Base-by-base conservation (phyloP, 1,284 basidiomycete genomes). In the Pseudozyma hubeiensis region DNA sequence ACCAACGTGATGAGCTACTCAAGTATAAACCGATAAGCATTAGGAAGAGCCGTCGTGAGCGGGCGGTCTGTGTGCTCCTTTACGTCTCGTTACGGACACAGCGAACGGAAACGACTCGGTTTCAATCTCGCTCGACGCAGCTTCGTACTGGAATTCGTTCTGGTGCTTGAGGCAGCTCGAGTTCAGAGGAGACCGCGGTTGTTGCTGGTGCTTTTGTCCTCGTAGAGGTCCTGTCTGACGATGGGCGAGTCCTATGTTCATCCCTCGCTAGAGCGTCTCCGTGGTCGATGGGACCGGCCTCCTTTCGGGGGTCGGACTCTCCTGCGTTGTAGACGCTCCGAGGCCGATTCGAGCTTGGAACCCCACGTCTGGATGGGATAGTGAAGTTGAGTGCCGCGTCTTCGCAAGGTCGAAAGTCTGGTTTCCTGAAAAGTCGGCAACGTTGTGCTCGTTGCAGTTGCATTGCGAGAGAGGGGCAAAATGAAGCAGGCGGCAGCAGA, bases 41-140 rank as follows among this genome's bases (percentile, higher is more conserved):
- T 80, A 82, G 81, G 81, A 83, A 83, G 81, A 83, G 81, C 81
- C 81, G 81, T 83, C 81, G 81, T 78, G 78, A 83, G 81, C 78
- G 71, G 66, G 71, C 67, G 77, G 77, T 66, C 73, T 77, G 75
- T 48, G 75, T 67, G 67, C 71, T 75, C 66, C 64, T 68, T 67
- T 65, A 49, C 74, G 71, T 70, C 60, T 75, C 49, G 58, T 46
- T 14, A 37, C 33, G 56, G 60, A 46, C 53, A 60, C 2, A 60
- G 66, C 60, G 66, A 45, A 60, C 66, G 66, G 66, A 69, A 61
- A 60, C 34, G 57, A 53, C 43, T 9, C n/a, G 46, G 10, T 37
- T 17, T 16, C 33, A n/a, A 24, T 33, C 29, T n/a, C 9, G 37
- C 37, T 47, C 29, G 53, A 47, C 14, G 45, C 61, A 59, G 66